A percentile compares a stretch with the other conserved stretches of the same genome.
These are phyloP conservation scores for Prunus persica DNA, from an alignment of 306 rosid species.

Conservation along the genomic window DNA sequence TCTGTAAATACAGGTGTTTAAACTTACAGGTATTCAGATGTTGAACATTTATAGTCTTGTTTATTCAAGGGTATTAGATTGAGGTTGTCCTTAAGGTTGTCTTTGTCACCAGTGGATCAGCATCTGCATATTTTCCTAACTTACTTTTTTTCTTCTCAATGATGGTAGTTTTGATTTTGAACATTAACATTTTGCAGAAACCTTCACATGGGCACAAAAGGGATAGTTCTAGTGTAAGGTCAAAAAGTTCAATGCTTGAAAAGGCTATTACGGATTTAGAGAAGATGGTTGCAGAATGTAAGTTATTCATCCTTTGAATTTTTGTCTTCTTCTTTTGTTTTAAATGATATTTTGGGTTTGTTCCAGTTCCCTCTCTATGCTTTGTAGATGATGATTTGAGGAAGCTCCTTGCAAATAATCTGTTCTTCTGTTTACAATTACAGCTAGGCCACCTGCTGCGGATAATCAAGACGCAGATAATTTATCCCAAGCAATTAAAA, in stretches of 20 bases:
- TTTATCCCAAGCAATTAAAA: slow-evolving; percentile 73
- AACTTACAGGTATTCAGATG: not conserved
- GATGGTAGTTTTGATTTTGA: slow-evolving; percentile 18
- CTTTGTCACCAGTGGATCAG: not conserved
- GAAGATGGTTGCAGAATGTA: slow-evolving; percentile 97
- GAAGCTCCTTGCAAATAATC: slow-evolving; percentile 22
- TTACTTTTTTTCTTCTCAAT: slow-evolving; percentile 12
- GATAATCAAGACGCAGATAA: slow-evolving; percentile 82
- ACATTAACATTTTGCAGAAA: slow-evolving; percentile 59
- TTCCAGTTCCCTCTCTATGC: slow-evolving; percentile 5
- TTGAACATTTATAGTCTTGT: not conserved
- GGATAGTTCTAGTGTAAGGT: slow-evolving; percentile 79
- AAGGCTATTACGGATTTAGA: slow-evolving; percentile 89
- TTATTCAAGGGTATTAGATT: not conserved
- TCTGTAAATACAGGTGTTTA: not conserved
- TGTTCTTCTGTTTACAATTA: slow-evolving; percentile 27
- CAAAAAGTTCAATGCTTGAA: slow-evolving; percentile 84
- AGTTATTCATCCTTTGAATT: slow-evolving; percentile 33
- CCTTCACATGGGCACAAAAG: slow-evolving; percentile 51
- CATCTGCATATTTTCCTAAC: not conserved
- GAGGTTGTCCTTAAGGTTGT: not conserved
- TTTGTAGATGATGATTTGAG: slow-evolving; percentile 14
- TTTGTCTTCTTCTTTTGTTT: slow-evolving; percentile 10
- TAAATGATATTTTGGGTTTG: not conserved
- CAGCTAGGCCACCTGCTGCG: slow-evolving; percentile 91